phyloP scores from a whole-genome alignment of 108 stramenopile genomes.

The Cyclotella atomus region DNA sequence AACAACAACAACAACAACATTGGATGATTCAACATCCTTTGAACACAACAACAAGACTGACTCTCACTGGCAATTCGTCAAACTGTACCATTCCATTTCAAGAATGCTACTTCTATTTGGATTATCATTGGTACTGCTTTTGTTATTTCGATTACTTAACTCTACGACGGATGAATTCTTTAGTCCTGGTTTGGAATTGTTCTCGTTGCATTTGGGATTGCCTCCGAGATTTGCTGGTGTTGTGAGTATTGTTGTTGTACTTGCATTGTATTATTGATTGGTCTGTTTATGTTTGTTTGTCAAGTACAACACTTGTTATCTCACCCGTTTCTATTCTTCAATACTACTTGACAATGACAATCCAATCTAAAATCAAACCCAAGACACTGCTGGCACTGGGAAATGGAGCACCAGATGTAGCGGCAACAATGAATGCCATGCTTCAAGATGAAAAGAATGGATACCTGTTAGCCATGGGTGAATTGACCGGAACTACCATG shows the following conservation, averaged over 20 bases:
- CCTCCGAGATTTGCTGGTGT: slow-evolving; percentile 97
- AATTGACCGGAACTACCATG: slow-evolving; percentile 95
- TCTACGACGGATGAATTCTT: slow-evolving; percentile 98
- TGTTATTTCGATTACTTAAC: slow-evolving; percentile 89
- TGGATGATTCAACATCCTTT: slow-evolving; percentile 52
- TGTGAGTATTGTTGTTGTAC: slow-evolving; percentile 3
- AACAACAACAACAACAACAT: slow-evolving; percentile 9
- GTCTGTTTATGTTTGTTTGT: too few relatives aligned
- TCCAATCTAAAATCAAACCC: background rate
- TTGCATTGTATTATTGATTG: background rate
- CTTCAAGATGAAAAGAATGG: slow-evolving; percentile 66
- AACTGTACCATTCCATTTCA: too few relatives aligned
- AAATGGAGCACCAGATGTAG: slow-evolving; percentile 98
- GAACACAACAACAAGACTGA: background rate
- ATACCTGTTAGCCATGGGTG: slow-evolving; percentile 86
- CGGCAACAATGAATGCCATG: slow-evolving; percentile 90
- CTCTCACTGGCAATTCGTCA: background rate
- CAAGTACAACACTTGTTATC: too few relatives aligned
- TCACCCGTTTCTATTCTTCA: background rate
- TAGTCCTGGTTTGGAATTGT: slow-evolving; percentile 90
- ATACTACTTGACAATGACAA: background rate
- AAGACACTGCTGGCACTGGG: slow-evolving; percentile 96
- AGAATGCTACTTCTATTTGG: slow-evolving; percentile 5
- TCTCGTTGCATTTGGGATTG: slow-evolving; percentile 82
- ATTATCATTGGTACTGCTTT: slow-evolving; percentile 29